A percentile compares a stretch with the other conserved stretches of the same genome.
Evolutionary conservation across 2,329 filamentous ascomycete species (phyloP).

Genomic region (Colletotrichum theobromicola): DNA sequence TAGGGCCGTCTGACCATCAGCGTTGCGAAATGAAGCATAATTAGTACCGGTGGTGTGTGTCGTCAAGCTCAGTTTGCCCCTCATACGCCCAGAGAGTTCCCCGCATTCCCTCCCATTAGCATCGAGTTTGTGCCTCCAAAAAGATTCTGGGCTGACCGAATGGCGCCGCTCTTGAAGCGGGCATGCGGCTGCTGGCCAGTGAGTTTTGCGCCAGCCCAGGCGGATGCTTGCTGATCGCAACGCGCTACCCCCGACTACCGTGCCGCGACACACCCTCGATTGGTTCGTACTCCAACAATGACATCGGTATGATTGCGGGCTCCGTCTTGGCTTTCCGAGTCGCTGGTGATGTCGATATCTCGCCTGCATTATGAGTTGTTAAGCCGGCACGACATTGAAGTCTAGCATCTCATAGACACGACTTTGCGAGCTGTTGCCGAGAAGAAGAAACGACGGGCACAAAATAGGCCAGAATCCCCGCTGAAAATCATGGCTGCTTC

Average conservation of each 20-base stretch:
- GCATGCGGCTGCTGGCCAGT: slow-evolving; percentile 2
- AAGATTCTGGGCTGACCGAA: slow-evolving; percentile 13
- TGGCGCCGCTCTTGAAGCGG: slow-evolving; percentile 1
- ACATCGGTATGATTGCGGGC: slow-evolving; percentile 14
- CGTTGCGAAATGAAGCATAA: background rate
- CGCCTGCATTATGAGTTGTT: background rate
- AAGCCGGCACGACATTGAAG: background rate
- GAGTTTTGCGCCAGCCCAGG: slow-evolving; percentile 1
- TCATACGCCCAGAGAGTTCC: slow-evolving; percentile 8
- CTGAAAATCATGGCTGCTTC: slow-evolving; percentile 3
- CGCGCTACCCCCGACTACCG: slow-evolving; percentile 12
- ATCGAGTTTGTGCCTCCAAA: background rate
- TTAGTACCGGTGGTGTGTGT: background rate
- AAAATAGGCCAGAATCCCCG: background rate
- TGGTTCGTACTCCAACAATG: slow-evolving; percentile 11
- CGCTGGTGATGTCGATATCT: background rate
- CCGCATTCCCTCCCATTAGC: slow-evolving; percentile 4
- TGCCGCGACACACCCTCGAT: slow-evolving; percentile 2
- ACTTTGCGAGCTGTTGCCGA: background rate
- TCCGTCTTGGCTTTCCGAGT: background rate
- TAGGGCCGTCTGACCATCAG: background rate
- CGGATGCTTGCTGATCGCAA: slow-evolving; percentile 14
- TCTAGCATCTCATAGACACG: background rate
- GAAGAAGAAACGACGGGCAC: background rate
- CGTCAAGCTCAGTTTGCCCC: slow-evolving; percentile 12